Percentiles rank a stretch among this genome's conserved stretches.
Conservation (phyloP, 352 stramenopile genomes). For the Globisporangium paroecandrum region DNA sequence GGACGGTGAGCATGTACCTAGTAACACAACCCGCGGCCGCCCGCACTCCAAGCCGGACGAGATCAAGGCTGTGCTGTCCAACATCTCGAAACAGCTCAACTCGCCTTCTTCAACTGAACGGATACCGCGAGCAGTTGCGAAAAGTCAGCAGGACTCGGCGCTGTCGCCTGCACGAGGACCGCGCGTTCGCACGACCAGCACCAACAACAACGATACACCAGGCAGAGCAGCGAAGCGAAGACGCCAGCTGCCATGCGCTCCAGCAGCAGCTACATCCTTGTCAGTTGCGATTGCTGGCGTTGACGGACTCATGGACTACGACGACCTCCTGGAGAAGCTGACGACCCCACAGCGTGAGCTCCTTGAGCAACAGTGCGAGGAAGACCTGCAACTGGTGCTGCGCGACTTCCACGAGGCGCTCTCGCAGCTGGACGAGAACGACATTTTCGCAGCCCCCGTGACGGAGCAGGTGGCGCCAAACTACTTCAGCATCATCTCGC, state of each 20-base stretch:
- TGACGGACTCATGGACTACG: slow-evolving; percentile 40
- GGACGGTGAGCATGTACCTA: background rate
- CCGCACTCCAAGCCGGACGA: slow-evolving; percentile 19
- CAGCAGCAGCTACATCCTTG: slow-evolving; percentile 36
- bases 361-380: slow-evolving; percentile 49
- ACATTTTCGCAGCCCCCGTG: slow-evolving; percentile 88
- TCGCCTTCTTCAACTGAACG: background rate
- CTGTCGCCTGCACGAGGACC: slow-evolving; percentile 9
- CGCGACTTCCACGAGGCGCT: slow-evolving; percentile 72
- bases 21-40: background rate
- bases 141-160: background rate
- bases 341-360: slow-evolving; percentile 48
- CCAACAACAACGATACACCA: slow-evolving; percentile 1
- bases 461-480: slow-evolving; percentile 89
- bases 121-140: background rate
- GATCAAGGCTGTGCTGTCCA: slow-evolving; percentile 14
- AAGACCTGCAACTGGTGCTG: slow-evolving; percentile 56
- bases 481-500: slow-evolving; percentile 87
- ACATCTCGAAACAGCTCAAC: slow-evolving; percentile 14
- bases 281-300: slow-evolving; percentile 3
- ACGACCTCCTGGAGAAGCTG: slow-evolving; percentile 46
- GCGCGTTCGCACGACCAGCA: slow-evolving; percentile 8
- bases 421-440: slow-evolving; percentile 64
- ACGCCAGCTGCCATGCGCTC: slow-evolving; percentile 12
- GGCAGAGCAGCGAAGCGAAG: slow-evolving; percentile 2